Conservation (phyloP, 31 red algal genomes). For the Asparagopsis taxiformis region DNA sequence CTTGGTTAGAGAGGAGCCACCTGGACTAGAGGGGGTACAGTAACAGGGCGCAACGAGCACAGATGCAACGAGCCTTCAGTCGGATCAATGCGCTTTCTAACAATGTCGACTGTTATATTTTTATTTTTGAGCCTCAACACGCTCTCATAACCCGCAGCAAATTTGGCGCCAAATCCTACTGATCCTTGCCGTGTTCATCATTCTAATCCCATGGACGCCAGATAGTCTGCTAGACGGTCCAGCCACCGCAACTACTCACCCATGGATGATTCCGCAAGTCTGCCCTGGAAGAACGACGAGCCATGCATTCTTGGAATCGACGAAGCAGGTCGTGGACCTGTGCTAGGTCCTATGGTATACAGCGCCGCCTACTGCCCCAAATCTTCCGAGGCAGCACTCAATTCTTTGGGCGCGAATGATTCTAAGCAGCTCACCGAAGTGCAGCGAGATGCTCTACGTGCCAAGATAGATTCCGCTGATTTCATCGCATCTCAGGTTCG, state of each 20-base stretch:
- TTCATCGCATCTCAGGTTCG: conserved; percentile 31
- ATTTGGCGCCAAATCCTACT: not conserved
- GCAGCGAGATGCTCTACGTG: conserved; percentile 51
- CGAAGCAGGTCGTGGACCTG: conserved; percentile 83
- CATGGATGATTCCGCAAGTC: not conserved
- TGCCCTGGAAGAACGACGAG: not conserved
- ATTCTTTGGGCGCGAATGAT: conserved; percentile 50
- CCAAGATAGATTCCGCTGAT: conserved; percentile 44
- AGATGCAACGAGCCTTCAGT: too few species aligned
- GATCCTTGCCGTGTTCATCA: not conserved
- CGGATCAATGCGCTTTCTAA: too few species aligned
- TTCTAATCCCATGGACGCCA: too few species aligned
- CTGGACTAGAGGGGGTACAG: not conserved
- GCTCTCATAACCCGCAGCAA: too few species aligned
- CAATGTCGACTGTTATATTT: too few species aligned
- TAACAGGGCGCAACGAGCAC: not conserved
- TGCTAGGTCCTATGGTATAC: conserved; percentile 84
- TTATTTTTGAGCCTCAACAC: too few species aligned
- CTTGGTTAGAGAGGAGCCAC: not conserved
- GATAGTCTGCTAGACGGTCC: too few species aligned
- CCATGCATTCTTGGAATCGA: conserved; percentile 81
- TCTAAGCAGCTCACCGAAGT: conserved; percentile 70
- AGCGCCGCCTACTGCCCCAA: conserved; percentile 49
- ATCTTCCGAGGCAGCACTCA: not conserved
- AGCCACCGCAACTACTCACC: not conserved